Evolutionary conservation across 164 flowering plant genomes (phyloP).

Genomic region (Kingdonia uniflora): DNA sequence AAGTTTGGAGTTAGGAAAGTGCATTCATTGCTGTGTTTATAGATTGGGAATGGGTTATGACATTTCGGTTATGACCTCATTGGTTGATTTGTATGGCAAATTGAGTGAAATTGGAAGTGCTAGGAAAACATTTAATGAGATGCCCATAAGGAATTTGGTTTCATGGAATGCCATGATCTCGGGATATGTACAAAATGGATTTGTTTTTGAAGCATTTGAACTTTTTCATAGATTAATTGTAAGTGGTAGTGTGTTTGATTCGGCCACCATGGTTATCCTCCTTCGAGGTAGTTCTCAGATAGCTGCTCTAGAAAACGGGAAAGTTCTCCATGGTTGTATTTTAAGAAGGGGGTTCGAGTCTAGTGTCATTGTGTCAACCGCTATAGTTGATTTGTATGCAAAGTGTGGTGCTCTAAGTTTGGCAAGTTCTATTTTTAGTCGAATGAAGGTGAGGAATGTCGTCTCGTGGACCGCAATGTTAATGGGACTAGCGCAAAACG

Average conservation of each 20-base stretch:
- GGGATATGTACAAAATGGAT: too few relatives aligned
- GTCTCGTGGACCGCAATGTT: slow-evolving; percentile 39
- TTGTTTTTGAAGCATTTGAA: too few relatives aligned
- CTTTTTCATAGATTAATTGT: slow-evolving; percentile 7
- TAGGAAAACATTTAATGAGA: too few relatives aligned
- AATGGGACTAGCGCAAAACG: slow-evolving; percentile 40
- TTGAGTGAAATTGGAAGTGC: too few relatives aligned
- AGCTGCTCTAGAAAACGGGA: slow-evolving; percentile 22
- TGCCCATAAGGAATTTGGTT: too few relatives aligned
- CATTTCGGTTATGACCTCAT: too few relatives aligned
- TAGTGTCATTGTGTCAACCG: slow-evolving; percentile 25
- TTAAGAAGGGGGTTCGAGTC: slow-evolving; percentile 22
- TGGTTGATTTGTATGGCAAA: too few relatives aligned
- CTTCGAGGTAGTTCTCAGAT: slow-evolving; percentile 28
- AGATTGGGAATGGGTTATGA: too few relatives aligned
- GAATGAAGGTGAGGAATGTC: slow-evolving; percentile 30
- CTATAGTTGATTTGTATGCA: slow-evolving; percentile 35
- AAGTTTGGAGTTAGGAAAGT: too few relatives aligned
- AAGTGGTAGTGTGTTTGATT: slow-evolving; percentile 20
- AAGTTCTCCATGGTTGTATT: slow-evolving; percentile 26
- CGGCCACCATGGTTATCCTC: slow-evolving; percentile 27
- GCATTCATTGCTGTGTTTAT: too few relatives aligned
- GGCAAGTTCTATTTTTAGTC: slow-evolving; percentile 23
- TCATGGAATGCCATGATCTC: too few relatives aligned
- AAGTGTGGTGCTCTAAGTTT: slow-evolving; percentile 26